phyloP scores from a whole-genome alignment of 441 rosid genomes.

The Brassica hybrid region DNA sequence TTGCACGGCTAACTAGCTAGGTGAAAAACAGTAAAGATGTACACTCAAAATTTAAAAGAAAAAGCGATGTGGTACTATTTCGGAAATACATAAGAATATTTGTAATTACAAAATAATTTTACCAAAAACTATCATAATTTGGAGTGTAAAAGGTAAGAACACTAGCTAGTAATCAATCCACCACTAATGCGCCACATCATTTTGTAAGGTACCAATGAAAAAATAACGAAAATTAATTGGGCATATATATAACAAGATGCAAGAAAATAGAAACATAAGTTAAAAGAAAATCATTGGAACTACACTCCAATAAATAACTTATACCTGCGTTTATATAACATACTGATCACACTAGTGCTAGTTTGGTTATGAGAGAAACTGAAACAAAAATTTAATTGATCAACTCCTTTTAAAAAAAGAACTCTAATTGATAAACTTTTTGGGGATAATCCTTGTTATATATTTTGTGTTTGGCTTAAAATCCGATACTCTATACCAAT shows the following conservation, averaged over 20 bases:
- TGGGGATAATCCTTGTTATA: background rate
- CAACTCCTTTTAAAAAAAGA: background rate
- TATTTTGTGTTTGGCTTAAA: background rate
- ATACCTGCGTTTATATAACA: background rate
- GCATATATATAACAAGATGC: background rate
- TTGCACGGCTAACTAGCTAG: slow-evolving; percentile 19
- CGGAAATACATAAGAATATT: background rate
- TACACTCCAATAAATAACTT: background rate
- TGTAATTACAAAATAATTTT: slow-evolving; percentile 2
- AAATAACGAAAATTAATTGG: no score
- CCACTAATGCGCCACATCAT: background rate
- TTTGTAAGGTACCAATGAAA: background rate
- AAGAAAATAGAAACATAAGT: background rate
- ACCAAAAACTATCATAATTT: background rate
- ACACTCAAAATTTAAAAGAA: background rate
- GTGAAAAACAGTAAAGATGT: background rate
- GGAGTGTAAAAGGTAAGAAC: background rate
- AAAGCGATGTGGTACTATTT: background rate
- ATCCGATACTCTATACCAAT: slow-evolving; percentile 21
- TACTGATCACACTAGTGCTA: background rate
- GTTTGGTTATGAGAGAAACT: background rate
- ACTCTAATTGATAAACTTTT: no score
- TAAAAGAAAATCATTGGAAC: background rate
- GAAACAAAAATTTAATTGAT: background rate
- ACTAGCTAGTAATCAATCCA: slow-evolving; percentile 12